Base-by-base conservation (phyloP, 2,329 filamentous ascomycete species). In the Neopestalotiopsis sp. region DNA sequence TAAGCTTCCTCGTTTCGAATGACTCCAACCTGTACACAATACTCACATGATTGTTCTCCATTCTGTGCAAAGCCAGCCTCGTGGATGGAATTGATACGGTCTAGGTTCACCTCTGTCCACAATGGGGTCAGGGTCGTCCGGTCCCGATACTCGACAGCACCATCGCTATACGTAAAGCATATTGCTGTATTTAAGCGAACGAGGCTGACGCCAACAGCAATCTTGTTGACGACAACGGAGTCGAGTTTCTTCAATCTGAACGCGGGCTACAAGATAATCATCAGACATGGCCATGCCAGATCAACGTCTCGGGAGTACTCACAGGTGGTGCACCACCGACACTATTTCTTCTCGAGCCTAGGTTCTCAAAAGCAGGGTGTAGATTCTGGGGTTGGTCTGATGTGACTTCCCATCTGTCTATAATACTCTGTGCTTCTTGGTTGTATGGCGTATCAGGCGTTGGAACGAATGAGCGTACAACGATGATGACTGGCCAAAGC, bases 381-480 rank as follows among this genome's bases (percentile, higher is more conserved):
- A 97, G 82, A 10, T 82, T 85, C 71, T 91, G 89, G n/a, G 86
- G 81, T 62, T 89, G 85, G 40, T 92, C 89, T 40, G 87, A 85
- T 10, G 95, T 78, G 14, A 97, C 82, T 73, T 96, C 91, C 95
- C 95, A 98, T 71, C 92, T 88, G 71, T 94, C 91, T 71, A 98
- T 85, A 56, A 95, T 88, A 73, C 91, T 97, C 73, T 92, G 89
- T 0, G 89, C 83, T 40, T 90, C 89, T 72, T 91, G 89, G 57
- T 87, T 85, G 66, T 88, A 90, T 38, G 90, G 85, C 38, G 85
- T 85, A 72, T 83, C 84, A 67, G 84, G 82, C 71, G 81, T 80
- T 67, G 85, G 86, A 66, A 86, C 79, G 75, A 87, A 87, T 10
- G 92, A 92, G 70, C 94, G 94, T 38, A 95, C 87, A 0, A 92